phyloP scores from a whole-genome alignment of 176 grass and related monocot genomes.

The Oryza australiensis region DNA sequence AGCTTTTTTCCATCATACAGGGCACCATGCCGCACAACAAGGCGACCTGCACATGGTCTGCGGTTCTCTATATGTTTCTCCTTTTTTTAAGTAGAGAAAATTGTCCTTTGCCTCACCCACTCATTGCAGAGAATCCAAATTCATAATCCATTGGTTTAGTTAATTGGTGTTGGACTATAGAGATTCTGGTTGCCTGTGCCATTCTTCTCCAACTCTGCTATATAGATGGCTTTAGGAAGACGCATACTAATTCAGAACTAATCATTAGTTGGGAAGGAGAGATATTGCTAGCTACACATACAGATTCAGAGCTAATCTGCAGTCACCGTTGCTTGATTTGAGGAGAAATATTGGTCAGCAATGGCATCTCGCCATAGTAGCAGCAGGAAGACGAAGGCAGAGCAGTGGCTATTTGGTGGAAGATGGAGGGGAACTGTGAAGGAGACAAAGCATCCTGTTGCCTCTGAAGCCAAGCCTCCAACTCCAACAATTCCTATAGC shows the following conservation, averaged over 20 bases:
- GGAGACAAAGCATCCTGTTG: conserved; percentile 31
- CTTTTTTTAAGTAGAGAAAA: conserved; percentile 24
- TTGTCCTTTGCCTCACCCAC: conserved; percentile 43
- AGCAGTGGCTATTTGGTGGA: conserved; percentile 45
- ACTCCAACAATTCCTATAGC: conserved; percentile 15
- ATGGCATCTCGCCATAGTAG: conserved; percentile 32
- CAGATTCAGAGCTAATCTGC: conserved; percentile 35
- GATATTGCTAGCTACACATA: not conserved
- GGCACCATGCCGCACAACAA: conserved; percentile 35
- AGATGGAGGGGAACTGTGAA: conserved; percentile 42
- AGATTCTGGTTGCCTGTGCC: conserved; percentile 26
- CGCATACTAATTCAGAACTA: conserved; percentile 36
- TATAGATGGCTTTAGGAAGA: conserved; percentile 35
- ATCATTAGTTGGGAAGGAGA: conserved; percentile 18
- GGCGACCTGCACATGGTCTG: conserved; percentile 51
- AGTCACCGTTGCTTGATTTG: not conserved
- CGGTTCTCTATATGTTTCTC: conserved; percentile 27
- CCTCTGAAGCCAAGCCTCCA: conserved; percentile 33
- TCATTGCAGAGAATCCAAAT: conserved; percentile 49
- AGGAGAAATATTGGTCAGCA: conserved; percentile 11
- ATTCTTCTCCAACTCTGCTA: conserved; percentile 21
- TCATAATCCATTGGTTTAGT: conserved; percentile 47
- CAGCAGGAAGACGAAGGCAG: conserved; percentile 39
- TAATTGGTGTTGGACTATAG: conserved; percentile 22
- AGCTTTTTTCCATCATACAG: conserved; percentile 47